Conservation (phyloP, 306 rosid genomes). For the Mucuna pruriens region DNA sequence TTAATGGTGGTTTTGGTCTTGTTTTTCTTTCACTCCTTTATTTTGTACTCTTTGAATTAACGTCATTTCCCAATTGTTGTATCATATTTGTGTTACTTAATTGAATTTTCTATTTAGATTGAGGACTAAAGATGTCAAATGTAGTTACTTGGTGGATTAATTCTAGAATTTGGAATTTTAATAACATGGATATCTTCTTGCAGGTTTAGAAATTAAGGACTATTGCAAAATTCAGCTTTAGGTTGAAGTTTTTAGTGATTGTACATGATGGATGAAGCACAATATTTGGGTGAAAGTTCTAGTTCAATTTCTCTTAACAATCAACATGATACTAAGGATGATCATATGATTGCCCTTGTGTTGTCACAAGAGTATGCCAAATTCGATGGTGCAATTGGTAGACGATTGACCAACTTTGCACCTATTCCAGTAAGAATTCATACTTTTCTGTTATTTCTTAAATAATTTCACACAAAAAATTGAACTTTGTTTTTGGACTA, state of each 20-base stretch:
- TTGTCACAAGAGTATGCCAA: constrained; percentile 78
- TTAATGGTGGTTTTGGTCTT: not conserved
- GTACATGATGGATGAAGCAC: constrained; percentile 49
- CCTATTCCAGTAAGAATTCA: constrained; percentile 59
- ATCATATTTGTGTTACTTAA: not conserved
- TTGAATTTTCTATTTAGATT: not conserved
- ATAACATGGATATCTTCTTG: not conserved
- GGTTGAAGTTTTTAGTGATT: constrained; percentile 9
- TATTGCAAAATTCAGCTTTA: not conserved
- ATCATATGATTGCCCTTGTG: constrained; percentile 68
- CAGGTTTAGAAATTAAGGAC: constrained; percentile 6
- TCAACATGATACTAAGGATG: constrained; percentile 61
- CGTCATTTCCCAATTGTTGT: not conserved
- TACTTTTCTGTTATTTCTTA: not conserved
- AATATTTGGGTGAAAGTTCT: constrained; percentile 59
- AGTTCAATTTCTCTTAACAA: constrained; percentile 58
- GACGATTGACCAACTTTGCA: constrained; percentile 67
- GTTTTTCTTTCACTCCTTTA: not conserved
- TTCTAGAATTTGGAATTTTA: not conserved
- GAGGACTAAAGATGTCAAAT: not conserved
- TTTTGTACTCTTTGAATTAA: not conserved
- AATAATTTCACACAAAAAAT: not conserved
- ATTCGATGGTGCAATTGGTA: constrained; percentile 64
- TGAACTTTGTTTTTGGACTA: constrained; percentile 3
- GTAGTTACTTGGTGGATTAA: not conserved